A percentile compares a stretch with the other conserved stretches of the same genome.
Evolutionary conservation across 2,329 filamentous ascomycete genomes (phyloP).

Genomic region (Cercospora janseana): DNA sequence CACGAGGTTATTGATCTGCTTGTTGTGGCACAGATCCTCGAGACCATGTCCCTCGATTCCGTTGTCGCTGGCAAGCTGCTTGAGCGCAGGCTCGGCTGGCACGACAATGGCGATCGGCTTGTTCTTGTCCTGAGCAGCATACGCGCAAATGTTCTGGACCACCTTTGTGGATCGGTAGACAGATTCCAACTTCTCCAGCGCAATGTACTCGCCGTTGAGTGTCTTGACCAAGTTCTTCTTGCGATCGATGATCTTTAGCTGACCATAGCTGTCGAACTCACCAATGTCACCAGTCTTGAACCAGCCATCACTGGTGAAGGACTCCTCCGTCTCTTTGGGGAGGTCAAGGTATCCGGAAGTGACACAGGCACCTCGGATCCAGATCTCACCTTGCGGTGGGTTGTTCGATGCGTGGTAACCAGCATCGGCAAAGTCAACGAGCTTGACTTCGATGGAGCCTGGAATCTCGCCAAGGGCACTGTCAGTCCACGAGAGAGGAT

Average conservation of each 20-base stretch:
- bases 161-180: conserved; percentile 78
- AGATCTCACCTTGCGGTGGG: conserved; percentile 88
- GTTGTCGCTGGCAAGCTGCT: conserved; percentile 55
- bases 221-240: conserved; percentile 99
- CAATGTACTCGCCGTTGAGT: conserved; percentile 92
- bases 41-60: conserved; percentile 61
- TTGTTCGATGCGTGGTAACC: conserved; percentile 73
- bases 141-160: conserved; percentile 83
- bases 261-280: conserved; percentile 76
- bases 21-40: conserved; percentile 66
- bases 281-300: conserved; percentile 97
- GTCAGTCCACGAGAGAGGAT: conserved; percentile 80
- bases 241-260: conserved; percentile 85
- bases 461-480: conserved; percentile 75
- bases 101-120: conserved; percentile 82
- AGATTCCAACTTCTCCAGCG: conserved; percentile 90
- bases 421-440: conserved; percentile 86
- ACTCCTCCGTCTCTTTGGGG: conserved; percentile 74
- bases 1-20: conserved; percentile 63
- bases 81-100: conserved; percentile 55
- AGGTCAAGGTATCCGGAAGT: conserved; percentile 79
- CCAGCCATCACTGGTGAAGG: conserved; percentile 82
- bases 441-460: conserved; percentile 78
- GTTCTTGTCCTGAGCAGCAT: conserved; percentile 70
- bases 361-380: conserved; percentile 75